Evolutionary conservation across 345 rosid genomes (phyloP).

Genomic region (Ricinus communis): DNA sequence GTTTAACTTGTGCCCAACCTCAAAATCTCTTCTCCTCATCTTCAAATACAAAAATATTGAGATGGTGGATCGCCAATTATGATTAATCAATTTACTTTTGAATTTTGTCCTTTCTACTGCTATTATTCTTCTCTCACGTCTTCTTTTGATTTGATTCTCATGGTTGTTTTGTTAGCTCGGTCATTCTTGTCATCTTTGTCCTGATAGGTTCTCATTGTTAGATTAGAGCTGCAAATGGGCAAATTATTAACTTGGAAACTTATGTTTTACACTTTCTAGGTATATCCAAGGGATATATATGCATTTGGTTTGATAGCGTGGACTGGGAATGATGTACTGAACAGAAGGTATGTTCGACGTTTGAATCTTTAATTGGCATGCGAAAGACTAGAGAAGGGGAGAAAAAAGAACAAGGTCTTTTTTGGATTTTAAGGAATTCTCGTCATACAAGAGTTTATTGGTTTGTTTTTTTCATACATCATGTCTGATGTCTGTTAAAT

Average conservation of each 20-base stretch:
- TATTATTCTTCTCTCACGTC: background rate
- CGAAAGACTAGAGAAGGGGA: background rate
- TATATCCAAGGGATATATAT: slow-evolving; percentile 80
- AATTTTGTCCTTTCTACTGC: background rate
- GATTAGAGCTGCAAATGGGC: background rate
- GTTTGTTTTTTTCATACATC: background rate
- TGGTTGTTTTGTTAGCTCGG: background rate
- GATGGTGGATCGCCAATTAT: too few relatives aligned
- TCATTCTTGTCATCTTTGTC: background rate
- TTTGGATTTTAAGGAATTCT: too few relatives aligned
- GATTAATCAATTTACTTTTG: too few relatives aligned
- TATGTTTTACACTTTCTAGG: slow-evolving; percentile 41
- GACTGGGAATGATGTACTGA: slow-evolving; percentile 94
- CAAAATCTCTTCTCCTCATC: background rate
- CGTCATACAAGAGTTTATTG: background rate
- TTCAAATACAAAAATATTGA: too few relatives aligned
- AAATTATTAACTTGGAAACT: background rate
- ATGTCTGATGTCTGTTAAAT: background rate
- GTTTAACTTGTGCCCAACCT: background rate
- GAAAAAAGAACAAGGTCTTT: background rate
- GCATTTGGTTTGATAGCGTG: slow-evolving; percentile 91
- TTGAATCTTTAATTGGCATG: background rate
- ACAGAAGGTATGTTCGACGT: slow-evolving; percentile 62
- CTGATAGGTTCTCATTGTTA: background rate
- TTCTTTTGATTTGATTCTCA: background rate